Base-by-base conservation (phyloP, 192 early-diverging fungal species). In the Glomus cerebriforme region DNA sequence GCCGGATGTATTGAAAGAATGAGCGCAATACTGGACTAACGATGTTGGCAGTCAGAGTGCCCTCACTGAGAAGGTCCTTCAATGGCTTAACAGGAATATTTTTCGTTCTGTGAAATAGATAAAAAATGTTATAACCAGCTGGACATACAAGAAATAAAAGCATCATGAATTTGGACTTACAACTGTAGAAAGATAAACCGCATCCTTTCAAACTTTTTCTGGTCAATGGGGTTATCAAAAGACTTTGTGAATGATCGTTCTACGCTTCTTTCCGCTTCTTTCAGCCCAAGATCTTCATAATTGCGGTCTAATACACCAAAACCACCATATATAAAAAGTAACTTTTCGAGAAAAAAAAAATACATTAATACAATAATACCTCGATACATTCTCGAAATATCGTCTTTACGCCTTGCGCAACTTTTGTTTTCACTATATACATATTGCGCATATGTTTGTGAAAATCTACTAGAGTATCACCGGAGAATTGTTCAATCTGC, bases 11-110 rank as follows among this genome's bases (percentile, higher is more conserved):
- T 47, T 67, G 77, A 58, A 79, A 79, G 43, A 79, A 66, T 0
- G 66, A 34, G 4, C 66, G 77, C 15, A 79, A 45, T n/a, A 78
- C 32, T n/a, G 65, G 65, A 59, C 77, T 78, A 45, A 78, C 58
- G 7, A 79, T 47, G 35, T 79, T 79, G 7, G 65, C 66, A 65
- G 43, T 29, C 27, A 78, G 62, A 43, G 37, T 78, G 19, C 65
- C 77, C 59, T 78, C 65, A 67, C 76, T 78, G 12, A 66, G 7
- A 47, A 22, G 62, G 3, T 78, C 37, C 7, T 78, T 58, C 12
- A 78, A 65, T 78, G 77, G 77, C 19, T 68, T 65, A 29, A 78
- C 31, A 45, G 77, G 64, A n/a, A 78, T 78, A 65, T 78, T 78
- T 29, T 78, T 32, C 19, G 22, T 68, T 66, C 65, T 78, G 24